A percentile compares a stretch with the other conserved stretches of the same genome.
These are phyloP conservation scores for Boletus vermiculosoides DNA, from an alignment of 768 basidiomycete species.

Conservation along the genomic window DNA sequence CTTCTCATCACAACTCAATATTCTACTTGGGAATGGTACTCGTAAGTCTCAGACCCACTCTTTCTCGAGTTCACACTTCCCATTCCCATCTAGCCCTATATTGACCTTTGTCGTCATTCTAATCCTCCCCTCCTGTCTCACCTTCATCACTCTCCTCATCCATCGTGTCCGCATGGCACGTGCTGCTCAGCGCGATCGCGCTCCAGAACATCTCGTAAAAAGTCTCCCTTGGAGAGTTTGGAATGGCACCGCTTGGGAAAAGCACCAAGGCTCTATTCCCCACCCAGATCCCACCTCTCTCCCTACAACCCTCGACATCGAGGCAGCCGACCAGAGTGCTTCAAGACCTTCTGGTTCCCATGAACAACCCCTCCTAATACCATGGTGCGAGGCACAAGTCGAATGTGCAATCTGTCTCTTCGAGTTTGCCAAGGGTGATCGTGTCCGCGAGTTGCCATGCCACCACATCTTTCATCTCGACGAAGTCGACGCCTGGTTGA, in stretches of 20 bases:
- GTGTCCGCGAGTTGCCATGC: constrained; percentile 89
- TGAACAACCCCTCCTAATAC: constrained; percentile 38
- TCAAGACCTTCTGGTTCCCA: constrained; percentile 27
- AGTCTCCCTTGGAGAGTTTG: constrained; percentile 80
- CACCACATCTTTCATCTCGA: constrained; percentile 92
- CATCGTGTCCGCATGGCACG: constrained; percentile 84
- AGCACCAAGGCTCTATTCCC: constrained; percentile 47
- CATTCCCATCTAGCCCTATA: constrained; percentile 56
- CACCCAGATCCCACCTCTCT: constrained; percentile 28
- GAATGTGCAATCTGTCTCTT: constrained; percentile 95
- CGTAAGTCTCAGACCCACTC: constrained; percentile 45
- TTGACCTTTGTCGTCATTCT: constrained; percentile 85
- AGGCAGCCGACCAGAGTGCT: constrained; percentile 33
- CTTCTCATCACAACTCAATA: constrained; percentile 76
- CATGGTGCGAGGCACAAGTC: constrained; percentile 77
- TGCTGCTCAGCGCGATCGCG: constrained; percentile 79
- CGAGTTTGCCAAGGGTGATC: constrained; percentile 83
- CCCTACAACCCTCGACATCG: constrained; percentile 35
- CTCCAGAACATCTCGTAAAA: constrained; percentile 77
- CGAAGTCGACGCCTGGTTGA: constrained; percentile 91
- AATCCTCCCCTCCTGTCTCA: constrained; percentile 85
- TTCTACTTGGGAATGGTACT: constrained; percentile 91
- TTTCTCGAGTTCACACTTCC: constrained; percentile 1
- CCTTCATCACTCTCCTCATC: constrained; percentile 84
- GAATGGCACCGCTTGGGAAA: constrained; percentile 79